These are phyloP conservation scores for Gyromitra esculenta DNA, from an alignment of 2,329 filamentous ascomycete genomes.

Conservation along the genomic window DNA sequence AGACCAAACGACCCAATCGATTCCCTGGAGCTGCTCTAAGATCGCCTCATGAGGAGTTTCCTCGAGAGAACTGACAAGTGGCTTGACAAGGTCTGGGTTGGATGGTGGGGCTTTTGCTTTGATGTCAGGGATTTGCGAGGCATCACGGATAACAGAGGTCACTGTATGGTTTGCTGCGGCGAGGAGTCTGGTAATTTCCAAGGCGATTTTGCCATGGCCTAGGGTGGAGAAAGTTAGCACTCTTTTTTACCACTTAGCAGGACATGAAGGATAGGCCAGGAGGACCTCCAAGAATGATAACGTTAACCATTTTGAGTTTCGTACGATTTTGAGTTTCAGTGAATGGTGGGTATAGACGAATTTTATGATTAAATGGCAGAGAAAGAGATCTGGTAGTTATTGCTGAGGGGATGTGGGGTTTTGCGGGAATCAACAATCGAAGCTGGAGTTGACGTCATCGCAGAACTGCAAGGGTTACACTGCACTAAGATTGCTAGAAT, in stretches of 20 bases:
- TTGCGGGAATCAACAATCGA: neutral
- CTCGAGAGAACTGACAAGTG: constrained; percentile 76
- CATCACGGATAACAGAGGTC: constrained; percentile 78
- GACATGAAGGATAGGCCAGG: neutral
- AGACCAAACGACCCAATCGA: constrained; percentile 74
- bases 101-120: constrained; percentile 68
- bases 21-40: constrained; percentile 41
- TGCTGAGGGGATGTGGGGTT: neutral
- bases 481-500: neutral
- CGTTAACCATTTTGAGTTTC: constrained; percentile 57
- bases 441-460: constrained; percentile 7
- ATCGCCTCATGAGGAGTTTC: constrained; percentile 66
- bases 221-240: neutral
- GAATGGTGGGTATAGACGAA: neutral
- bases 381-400: neutral
- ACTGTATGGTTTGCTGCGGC: constrained; percentile 79
- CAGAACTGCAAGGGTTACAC: neutral
- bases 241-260: neutral
- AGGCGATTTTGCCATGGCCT: constrained; percentile 81
- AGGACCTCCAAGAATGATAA: constrained; percentile 73
- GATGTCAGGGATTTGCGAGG: constrained; percentile 73
- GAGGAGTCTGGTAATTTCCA: constrained; percentile 78
- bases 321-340: neutral
- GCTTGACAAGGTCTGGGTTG: constrained; percentile 71
- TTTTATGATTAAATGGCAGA: neutral